Base-by-base conservation (phyloP, 257 asterid species). In the Ilex asprella region DNA sequence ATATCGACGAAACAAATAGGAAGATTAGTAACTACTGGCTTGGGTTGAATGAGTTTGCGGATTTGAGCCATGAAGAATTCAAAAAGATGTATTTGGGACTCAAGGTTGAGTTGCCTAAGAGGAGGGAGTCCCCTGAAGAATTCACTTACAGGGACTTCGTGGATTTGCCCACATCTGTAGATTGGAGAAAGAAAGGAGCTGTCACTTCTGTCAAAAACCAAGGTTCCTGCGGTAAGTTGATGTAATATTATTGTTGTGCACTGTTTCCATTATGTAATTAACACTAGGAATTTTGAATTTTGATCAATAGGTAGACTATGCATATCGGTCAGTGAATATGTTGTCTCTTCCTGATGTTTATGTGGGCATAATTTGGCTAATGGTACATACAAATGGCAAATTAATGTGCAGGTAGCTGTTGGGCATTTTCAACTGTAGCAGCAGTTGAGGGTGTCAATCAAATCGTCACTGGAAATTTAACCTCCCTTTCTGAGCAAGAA, bases 171-270 rank as follows among this genome's bases (percentile, higher is more conserved):
- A 68, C 75, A 31, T 80, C 83, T 8, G 82, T 86, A 0, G 95
- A 86, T 52, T 86, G 95, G 89, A 81, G 89, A 59, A 77, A 75
- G 74, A 75, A 77, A 53, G 92, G 91, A 30, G 92, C 92, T 7
- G 95, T 87, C 5, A 56, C 89, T 27, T 78, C 78, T 10, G 76
- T 87, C 46, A 84, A 84, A 82, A 78, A 82, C 73, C 89, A 87
- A 73, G 89, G 95, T 2, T 61, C 76, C 60, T 83, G 86, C 55
- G 86, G 89, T 83, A 67, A 0, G 86, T 74, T 31, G 51, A 29
- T 39, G 7, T 63, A 31, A 12, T 16, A 29, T 6, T 13, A 21
- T 21, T 39, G n/a, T 39, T 54, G 55, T 55, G 32, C 21, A n/a
- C 55, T 27, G 55, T n/a, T 16, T 13, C 10, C 14, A 35, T 1